Base-by-base conservation (phyloP, 257 asterid genomes). In the Solanum sejunctum region DNA sequence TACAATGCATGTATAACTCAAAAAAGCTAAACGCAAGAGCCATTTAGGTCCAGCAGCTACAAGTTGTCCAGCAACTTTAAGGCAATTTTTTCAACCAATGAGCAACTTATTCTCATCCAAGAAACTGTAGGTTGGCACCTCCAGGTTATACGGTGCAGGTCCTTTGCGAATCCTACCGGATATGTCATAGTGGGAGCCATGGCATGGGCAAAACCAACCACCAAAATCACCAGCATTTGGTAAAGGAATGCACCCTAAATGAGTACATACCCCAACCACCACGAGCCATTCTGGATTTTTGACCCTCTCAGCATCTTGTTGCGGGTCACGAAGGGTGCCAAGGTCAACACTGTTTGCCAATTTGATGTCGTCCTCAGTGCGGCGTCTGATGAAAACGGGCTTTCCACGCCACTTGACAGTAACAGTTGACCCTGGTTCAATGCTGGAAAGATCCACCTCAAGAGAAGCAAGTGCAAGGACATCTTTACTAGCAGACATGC, bases 191-290 rank as follows among this genome's bases (percentile, higher is more conserved):
- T 95, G 99, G 16, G 97, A 95, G 11, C 98, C 98, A 73, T 95
- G 99, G 92, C 99, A 95, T 1, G 99, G 99, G 88, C 99, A 95
- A 84, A 95, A 95, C 99, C 99, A 95, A 52, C 99, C 99, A 73
- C 99, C 98, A 86, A 87, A 95, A 13, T 95, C 99, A 84, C 99
- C 99, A 12, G 99, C 99, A 94, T 95, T 95, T 71, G 99, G 99
- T 89, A 95, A 86, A 5, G 99, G 99, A 67, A 95, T 95, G 90
- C 99, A 95, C 18, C 99, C 99, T 85, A 95, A 85, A 88, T 95
- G 99, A 82, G 98, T 94, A 88, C 99, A 95, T 43, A 95, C 98
- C 67, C 98, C 99, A 80, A 95, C 84, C 39, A 95, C 98, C 71
- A 95, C 91, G 32, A 94, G 98, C 99, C 99, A 95, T 61, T 94